Conservation (phyloP, 352 stramenopile genomes). For the Globisporangium recalcitrans region DNA sequence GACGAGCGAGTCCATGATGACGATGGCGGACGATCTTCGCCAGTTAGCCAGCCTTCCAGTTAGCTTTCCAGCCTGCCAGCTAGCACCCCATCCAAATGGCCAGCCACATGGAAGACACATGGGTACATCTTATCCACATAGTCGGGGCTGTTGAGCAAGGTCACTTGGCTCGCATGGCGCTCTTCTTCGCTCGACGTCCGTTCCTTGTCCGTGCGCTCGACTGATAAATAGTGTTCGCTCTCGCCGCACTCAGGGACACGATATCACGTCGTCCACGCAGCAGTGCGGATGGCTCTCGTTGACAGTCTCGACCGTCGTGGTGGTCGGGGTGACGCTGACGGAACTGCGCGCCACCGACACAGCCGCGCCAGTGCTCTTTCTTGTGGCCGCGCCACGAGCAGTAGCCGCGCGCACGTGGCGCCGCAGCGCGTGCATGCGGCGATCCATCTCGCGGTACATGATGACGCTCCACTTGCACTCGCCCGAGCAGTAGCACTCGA, state of each 20-base stretch:
- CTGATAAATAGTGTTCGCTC: slow-evolving; percentile 16
- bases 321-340: neutral
- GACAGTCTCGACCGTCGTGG: neutral
- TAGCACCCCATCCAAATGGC: too few species aligned
- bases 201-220: neutral
- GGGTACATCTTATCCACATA: neutral
- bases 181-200: neutral
- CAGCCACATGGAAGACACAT: neutral
- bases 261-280: slow-evolving; percentile 26
- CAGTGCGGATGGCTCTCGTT: slow-evolving; percentile 21
- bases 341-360: neutral
- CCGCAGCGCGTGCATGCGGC: slow-evolving; percentile 50
- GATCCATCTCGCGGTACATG: slow-evolving; percentile 80
- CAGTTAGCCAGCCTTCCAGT: too few species aligned
- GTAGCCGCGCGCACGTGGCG: slow-evolving; percentile 14
- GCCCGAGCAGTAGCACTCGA: slow-evolving; percentile 81
- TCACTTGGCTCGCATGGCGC: too few species aligned
- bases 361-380: neutral
- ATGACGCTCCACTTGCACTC: slow-evolving; percentile 89
- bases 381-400: neutral
- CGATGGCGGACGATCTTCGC: too few species aligned
- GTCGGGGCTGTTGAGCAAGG: too few species aligned
- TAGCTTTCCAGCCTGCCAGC: too few species aligned
- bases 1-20: neutral
- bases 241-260: slow-evolving; percentile 22